Conservation (phyloP, 192 early-diverging fungal genomes). For the Mycoemilia scoparia region DNA sequence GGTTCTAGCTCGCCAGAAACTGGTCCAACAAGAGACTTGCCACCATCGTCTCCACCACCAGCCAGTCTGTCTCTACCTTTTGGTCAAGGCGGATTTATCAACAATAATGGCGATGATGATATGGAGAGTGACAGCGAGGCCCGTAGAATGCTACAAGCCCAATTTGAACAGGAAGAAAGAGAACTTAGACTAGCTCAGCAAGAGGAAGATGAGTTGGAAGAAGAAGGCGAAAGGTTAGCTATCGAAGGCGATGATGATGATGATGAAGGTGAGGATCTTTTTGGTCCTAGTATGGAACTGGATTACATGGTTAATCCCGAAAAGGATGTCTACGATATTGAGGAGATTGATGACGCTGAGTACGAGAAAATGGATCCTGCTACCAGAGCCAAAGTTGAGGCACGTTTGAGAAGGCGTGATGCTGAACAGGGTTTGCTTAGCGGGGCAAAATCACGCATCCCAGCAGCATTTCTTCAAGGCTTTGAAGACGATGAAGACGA, state of each 20-base stretch:
- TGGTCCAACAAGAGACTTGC: conserved; percentile 7
- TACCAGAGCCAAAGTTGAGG: conserved; percentile 55
- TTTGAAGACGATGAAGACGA: conserved; percentile 48
- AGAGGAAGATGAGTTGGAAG: conserved; percentile 7
- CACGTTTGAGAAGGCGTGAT: conserved; percentile 62
- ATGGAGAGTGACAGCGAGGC: conserved; percentile 5
- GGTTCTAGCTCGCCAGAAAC: conserved; percentile 19
- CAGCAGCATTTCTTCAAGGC: conserved; percentile 78
- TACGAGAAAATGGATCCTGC: conserved; percentile 56
- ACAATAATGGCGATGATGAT: conserved; percentile 3
- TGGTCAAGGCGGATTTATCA: conserved; percentile 4
- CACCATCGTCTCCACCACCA: conserved; percentile 24
- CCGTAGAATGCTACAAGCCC: no score
- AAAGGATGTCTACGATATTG: conserved; percentile 65
- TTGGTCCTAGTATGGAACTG: conserved; percentile 63
- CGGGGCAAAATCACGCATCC: conserved; percentile 31
- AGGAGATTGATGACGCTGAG: conserved; percentile 65
- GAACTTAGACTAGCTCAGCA: no score
- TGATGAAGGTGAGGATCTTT: conserved; percentile 81
- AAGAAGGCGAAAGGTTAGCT: conserved; percentile 22
- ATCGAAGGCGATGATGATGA: conserved; percentile 34
- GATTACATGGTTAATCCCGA: conserved; percentile 62
- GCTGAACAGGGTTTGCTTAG: conserved; percentile 38
- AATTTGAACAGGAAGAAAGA: no score
- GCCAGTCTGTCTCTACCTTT: conserved; percentile 18